Evolutionary conservation across 352 stramenopile species (phyloP).

Genomic region (Pythium rhizo-oryzae): DNA sequence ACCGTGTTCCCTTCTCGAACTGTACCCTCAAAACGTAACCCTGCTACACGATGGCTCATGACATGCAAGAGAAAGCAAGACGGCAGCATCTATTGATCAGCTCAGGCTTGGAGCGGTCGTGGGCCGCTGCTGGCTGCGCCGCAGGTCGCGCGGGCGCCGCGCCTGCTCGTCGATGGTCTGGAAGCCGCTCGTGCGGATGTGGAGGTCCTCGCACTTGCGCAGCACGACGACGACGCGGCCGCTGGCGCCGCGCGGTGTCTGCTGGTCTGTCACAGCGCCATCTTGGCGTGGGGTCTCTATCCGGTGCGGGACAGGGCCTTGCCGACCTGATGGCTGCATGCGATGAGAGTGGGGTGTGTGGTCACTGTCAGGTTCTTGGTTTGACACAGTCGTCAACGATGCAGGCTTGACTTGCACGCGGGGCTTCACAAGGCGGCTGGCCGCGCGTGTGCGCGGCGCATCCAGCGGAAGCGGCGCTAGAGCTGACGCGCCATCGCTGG

Average conservation of each 20-base stretch:
- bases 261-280: neutral
- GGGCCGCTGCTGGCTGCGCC: slow-evolving; percentile 4
- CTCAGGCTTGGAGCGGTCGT: neutral
- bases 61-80: neutral
- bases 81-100: neutral
- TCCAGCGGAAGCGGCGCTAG: neutral
- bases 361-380: slow-evolving; percentile 16
- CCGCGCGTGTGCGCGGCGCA: neutral
- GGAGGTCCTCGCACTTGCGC: slow-evolving; percentile 66
- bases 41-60: neutral
- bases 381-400: neutral
- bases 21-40: neutral
- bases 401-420: slow-evolving; percentile 1
- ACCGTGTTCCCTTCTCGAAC: neutral
- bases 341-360: neutral
- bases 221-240: slow-evolving; percentile 39
- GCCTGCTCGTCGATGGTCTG: slow-evolving; percentile 78
- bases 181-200: slow-evolving; percentile 75
- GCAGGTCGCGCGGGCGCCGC: slow-evolving; percentile 28
- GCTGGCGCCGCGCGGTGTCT: slow-evolving; percentile 4
- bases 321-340: neutral
- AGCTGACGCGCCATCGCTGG: neutral
- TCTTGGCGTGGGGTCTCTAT: neutral
- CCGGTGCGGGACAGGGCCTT: neutral
- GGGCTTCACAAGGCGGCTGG: slow-evolving; percentile 22